These are phyloP conservation scores for Aotearoamyces nothofagi DNA, from an alignment of 2,329 filamentous ascomycete species.

Conservation along the genomic window DNA sequence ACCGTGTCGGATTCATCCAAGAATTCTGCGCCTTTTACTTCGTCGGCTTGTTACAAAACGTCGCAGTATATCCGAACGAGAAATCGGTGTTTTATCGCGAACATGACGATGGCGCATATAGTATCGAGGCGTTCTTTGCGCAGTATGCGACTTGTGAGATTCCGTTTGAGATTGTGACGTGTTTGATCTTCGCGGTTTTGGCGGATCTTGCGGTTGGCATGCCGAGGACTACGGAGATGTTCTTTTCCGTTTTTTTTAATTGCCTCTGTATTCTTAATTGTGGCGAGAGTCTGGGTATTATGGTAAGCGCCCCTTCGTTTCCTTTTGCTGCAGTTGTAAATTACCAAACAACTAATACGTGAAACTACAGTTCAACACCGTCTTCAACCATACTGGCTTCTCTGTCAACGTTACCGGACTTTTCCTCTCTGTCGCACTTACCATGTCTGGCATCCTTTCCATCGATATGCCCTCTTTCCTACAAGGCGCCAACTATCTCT, in stretches of 20 bases:
- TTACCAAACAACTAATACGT: background rate
- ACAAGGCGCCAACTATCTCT: conserved; percentile 54
- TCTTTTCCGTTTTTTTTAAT: conserved; percentile 52
- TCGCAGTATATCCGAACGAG: conserved; percentile 57
- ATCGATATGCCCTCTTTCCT: conserved; percentile 54
- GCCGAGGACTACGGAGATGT: conserved; percentile 44
- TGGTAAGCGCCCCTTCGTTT: conserved; percentile 21
- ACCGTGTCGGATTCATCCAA: conserved; percentile 58
- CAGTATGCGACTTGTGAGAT: conserved; percentile 57
- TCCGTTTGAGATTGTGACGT: conserved; percentile 54
- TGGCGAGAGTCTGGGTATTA: conserved; percentile 62
- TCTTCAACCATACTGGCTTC: conserved; percentile 62
- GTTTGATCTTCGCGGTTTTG: conserved; percentile 49
- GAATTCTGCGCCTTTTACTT: conserved; percentile 59
- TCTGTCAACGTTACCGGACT: conserved; percentile 59
- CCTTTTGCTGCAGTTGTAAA: background rate
- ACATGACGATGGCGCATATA: conserved; percentile 58
- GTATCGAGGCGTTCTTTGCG: conserved; percentile 53
- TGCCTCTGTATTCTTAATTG: conserved; percentile 61
- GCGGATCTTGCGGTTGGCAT: conserved; percentile 50
- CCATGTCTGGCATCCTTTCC: conserved; percentile 57
- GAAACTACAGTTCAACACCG: conserved; percentile 45
- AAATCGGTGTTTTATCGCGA: conserved; percentile 66
- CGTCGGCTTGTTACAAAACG: conserved; percentile 67
- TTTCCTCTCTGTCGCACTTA: conserved; percentile 53